These are phyloP conservation scores for Camelina sativa DNA, from an alignment of 345 rosid genomes.

Conservation along the genomic window DNA sequence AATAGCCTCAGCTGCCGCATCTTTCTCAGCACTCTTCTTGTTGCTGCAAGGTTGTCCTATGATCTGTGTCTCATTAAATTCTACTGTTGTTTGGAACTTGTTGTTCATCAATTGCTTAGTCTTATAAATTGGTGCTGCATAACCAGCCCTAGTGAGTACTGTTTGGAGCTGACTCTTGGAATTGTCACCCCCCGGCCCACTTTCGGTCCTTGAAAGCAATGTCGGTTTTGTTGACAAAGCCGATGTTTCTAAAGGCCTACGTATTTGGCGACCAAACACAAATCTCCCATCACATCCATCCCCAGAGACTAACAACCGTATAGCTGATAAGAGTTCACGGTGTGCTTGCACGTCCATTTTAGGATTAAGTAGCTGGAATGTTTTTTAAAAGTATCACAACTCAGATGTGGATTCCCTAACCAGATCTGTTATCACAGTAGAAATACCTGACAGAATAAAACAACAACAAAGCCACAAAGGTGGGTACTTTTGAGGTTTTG, in stretches of 20 bases:
- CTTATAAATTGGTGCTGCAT: constrained; percentile 69
- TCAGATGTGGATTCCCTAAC: constrained; percentile 22
- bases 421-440: constrained; percentile 14
- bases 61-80: constrained; percentile 71
- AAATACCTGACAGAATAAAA: constrained; percentile 29
- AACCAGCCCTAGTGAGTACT: constrained; percentile 78
- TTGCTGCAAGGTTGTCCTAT: constrained; percentile 84
- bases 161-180: constrained; percentile 93
- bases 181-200: constrained; percentile 92
- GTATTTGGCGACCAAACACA: constrained; percentile 69
- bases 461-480: constrained; percentile 16
- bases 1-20: constrained; percentile 93
- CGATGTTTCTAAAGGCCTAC: constrained; percentile 42
- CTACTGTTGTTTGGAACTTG: constrained; percentile 76
- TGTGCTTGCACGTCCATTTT: constrained; percentile 58
- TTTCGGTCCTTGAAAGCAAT: constrained; percentile 56
- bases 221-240: constrained; percentile 46
- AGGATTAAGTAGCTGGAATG: constrained; percentile 72
- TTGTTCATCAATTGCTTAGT: constrained; percentile 73
- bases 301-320: constrained; percentile 60
- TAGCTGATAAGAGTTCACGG: constrained; percentile 66
- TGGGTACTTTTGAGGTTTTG: constrained; percentile 29
- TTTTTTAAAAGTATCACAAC: background rate
- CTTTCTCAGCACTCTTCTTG: constrained; percentile 95
- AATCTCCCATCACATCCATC: constrained; percentile 75